Evolutionary conservation across 495 filamentous ascomycete genomes (phyloP).

Genomic region (Xylaria grammica): DNA sequence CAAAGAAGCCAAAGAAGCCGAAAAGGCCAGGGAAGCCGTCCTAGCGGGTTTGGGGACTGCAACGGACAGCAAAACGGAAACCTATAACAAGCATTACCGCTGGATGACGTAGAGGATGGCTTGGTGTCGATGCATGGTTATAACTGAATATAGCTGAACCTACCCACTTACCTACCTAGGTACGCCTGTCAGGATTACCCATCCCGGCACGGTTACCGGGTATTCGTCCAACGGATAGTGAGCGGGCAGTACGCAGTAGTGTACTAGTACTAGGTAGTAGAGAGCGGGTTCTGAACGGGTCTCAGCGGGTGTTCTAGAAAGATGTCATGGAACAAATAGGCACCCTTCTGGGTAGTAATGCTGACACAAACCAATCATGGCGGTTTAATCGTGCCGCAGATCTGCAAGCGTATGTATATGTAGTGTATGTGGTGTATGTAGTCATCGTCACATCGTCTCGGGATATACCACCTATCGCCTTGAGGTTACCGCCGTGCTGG

Average conservation of each 20-base stretch:
- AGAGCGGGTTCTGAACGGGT: too few species aligned
- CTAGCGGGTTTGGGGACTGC: neutral
- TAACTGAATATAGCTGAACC: too few species aligned
- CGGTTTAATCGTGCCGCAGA: neutral
- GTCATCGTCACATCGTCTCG: slow-evolving; percentile 8
- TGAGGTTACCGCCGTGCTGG: neutral
- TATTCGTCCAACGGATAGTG: too few species aligned
- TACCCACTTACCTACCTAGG: too few species aligned
- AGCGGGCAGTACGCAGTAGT: too few species aligned
- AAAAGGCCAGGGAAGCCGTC: too few species aligned
- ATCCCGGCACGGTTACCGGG: too few species aligned
- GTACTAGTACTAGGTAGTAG: too few species aligned
- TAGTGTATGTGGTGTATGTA: neutral
- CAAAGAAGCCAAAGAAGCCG: too few species aligned
- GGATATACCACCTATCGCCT: slow-evolving; percentile 6
- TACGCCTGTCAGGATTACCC: too few species aligned
- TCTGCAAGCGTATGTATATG: slow-evolving; percentile 3
- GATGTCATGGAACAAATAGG: neutral
- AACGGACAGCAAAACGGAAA: neutral
- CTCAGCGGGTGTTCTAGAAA: neutral
- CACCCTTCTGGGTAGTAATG: neutral
- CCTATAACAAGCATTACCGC: neutral
- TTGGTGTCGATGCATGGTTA: neutral
- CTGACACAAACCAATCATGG: slow-evolving; percentile 12
- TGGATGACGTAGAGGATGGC: slow-evolving; percentile 11